phyloP scores from a whole-genome alignment of 192 early-diverging fungal species.

The Backusella sp. region DNA sequence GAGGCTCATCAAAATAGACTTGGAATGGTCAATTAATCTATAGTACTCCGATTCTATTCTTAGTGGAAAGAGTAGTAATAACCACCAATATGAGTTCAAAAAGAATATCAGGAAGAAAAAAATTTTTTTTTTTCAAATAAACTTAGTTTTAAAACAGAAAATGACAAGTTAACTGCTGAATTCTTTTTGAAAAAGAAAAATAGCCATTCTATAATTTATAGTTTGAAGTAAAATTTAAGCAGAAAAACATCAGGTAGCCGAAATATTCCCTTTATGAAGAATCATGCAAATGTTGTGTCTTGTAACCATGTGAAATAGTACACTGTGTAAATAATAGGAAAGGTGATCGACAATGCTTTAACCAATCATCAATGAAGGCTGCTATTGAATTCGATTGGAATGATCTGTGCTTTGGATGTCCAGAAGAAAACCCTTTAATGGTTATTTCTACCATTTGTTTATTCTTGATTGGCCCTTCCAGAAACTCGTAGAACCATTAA shows the following conservation, averaged over 20 bases:
- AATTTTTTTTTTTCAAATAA: background rate
- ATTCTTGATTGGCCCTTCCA: background rate
- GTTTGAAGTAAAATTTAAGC: background rate
- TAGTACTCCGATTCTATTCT: background rate
- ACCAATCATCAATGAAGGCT: background rate
- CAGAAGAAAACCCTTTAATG: background rate
- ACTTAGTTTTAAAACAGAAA: background rate
- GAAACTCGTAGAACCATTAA: background rate
- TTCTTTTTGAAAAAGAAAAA: background rate
- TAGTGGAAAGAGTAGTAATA: background rate
- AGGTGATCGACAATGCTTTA: background rate
- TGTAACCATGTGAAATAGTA: background rate
- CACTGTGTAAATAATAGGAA: background rate
- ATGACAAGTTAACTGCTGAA: background rate
- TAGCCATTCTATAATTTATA: background rate
- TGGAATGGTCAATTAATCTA: background rate
- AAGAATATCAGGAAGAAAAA: background rate
- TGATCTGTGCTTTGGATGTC: background rate
- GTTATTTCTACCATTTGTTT: background rate
- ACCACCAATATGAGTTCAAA: background rate
- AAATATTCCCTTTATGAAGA: background rate
- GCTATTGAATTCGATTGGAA: background rate
- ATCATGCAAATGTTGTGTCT: background rate
- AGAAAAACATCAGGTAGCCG: too few relatives aligned
- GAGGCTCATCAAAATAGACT: background rate